Percentiles rank a stretch among this genome's conserved stretches.
phyloP scores from a whole-genome alignment of 805 yeast genomes.

The Wickerhamomyces subpelliculosus region DNA sequence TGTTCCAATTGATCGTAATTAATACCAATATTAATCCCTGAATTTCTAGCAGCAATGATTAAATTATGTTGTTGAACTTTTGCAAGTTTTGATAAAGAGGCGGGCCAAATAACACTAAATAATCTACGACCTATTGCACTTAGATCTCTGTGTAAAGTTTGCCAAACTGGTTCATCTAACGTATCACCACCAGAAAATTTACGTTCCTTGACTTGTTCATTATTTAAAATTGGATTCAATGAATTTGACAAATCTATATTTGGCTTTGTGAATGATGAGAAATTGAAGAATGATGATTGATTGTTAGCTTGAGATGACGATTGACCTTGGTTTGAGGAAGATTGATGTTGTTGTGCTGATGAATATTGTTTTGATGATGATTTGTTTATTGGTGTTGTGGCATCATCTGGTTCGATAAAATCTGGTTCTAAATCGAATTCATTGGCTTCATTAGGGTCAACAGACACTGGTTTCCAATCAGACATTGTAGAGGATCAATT shows the following conservation, averaged over 20 bases:
- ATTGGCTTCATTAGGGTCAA: slow-evolving; percentile 20
- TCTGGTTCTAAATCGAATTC: slow-evolving; percentile 24
- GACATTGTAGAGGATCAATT: slow-evolving; percentile 8
- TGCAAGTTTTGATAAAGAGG: slow-evolving; percentile 22
- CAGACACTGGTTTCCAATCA: slow-evolving; percentile 22
- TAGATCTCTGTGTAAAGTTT: slow-evolving; percentile 44
- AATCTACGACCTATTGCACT: slow-evolving; percentile 36
- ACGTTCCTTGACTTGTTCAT: slow-evolving; percentile 22
- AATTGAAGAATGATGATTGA: slow-evolving; percentile 20
- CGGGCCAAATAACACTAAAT: slow-evolving; percentile 37
- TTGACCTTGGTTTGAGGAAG: neutral
- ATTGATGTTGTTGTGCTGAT: slow-evolving; percentile 1
- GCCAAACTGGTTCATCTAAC: slow-evolving; percentile 59
- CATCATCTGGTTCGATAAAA: slow-evolving; percentile 20
- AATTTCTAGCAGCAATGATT: slow-evolving; percentile 21
- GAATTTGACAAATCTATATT: slow-evolving; percentile 25
- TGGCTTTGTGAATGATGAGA: slow-evolving; percentile 21
- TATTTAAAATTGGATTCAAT: slow-evolving; percentile 24
- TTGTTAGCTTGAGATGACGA: neutral
- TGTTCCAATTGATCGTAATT: slow-evolving; percentile 23
- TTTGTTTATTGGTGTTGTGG: slow-evolving; percentile 3
- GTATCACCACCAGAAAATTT: slow-evolving; percentile 59
- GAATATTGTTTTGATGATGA: slow-evolving; percentile 1
- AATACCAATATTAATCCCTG: slow-evolving; percentile 24
- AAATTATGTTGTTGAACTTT: slow-evolving; percentile 24